Evolutionary conservation across 768 basidiomycete species (phyloP), one percentile per base, ranked within the genome.

Genomic region (Hydnomerulius pinastri): DNA sequence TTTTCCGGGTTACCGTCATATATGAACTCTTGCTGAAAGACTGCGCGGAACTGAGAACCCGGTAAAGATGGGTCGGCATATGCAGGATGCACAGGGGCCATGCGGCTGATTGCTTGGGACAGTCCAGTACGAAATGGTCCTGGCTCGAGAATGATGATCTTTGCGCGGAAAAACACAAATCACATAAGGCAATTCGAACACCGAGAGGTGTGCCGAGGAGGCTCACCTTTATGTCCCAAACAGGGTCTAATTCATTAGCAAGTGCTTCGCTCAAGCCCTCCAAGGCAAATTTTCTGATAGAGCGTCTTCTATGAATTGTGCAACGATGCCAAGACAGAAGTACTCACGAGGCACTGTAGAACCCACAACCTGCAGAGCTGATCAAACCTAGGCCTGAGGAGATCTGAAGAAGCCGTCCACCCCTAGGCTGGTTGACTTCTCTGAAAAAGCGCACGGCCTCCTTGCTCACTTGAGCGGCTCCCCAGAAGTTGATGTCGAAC

Each of bases 401-500:
- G 17, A 54, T 52, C 47, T 71, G 66, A 21, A 70, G 38, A 2
- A 71, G 44, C 11, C 58, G 56, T 10, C 70, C 70, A 1, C 65
- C 66, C 4, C 40, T 46, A 3, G 68, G 60, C 12, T 60, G 56
- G 46, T 70, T 71, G 11, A 62, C 55, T 28, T 70, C 70, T 6
- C 69, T 59, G 54, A 70, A 67, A 42, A 58, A 54, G 15, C 43
- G 39, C 29, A 71, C 48, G 1, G 69, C 64, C 39, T 57, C 64
- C 21, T 46, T 54, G 8, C 57, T 62, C 12, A 66, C 67, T 17
- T 43, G 46, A n/a, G 50, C 45, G 15, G 60, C 53, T 8, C 60
- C 60, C 62, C 62, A 63, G 29, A 58, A 63, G 42, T 67, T 56
- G n/a, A 73, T 68, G 39, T 73, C 73, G 43, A 76, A 73, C 55